Conservation (phyloP, 495 filamentous ascomycete genomes). For the Jackrogersella multiformis region DNA sequence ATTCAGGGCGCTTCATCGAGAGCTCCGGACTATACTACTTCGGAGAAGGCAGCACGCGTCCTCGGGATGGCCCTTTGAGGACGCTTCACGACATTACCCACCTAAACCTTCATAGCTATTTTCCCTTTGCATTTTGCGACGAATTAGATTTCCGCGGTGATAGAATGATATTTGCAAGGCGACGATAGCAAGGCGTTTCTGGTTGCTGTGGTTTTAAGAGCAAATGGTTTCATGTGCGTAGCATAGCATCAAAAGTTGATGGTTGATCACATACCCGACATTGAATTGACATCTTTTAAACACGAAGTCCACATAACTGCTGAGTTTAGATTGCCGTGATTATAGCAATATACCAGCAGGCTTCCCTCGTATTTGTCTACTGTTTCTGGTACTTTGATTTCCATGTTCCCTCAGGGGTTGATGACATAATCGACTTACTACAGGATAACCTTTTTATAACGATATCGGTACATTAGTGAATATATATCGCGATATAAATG, state of each 20-base stretch:
- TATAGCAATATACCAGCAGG: too few species aligned
- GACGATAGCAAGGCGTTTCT: conserved; percentile 30
- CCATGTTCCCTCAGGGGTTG: too few species aligned
- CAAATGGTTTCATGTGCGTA: conserved; percentile 6
- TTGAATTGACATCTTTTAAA: conserved; percentile 12
- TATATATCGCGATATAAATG: too few species aligned
- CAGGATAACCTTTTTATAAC: too few species aligned
- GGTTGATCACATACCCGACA: conserved; percentile 20
- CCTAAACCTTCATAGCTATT: neutral
- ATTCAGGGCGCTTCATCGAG: conserved; percentile 27
- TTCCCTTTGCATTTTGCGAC: neutral
- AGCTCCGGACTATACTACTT: conserved; percentile 40
- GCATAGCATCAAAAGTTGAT: conserved; percentile 22
- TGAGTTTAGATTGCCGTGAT: too few species aligned
- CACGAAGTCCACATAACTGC: too few species aligned
- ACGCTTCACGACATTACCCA: neutral
- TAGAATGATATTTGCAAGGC: conserved; percentile 22
- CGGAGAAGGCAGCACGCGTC: conserved; percentile 47
- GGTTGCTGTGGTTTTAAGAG: conserved; percentile 2
- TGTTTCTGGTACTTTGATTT: too few species aligned
- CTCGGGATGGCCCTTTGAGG: conserved; percentile 45
- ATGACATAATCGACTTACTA: too few species aligned
- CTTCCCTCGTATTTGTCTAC: too few species aligned
- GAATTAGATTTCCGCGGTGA: conserved; percentile 10
- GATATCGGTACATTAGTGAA: too few species aligned